Base-by-base conservation (phyloP, 2,329 filamentous ascomycete species). In the Fusarium tanahbumbuense region DNA sequence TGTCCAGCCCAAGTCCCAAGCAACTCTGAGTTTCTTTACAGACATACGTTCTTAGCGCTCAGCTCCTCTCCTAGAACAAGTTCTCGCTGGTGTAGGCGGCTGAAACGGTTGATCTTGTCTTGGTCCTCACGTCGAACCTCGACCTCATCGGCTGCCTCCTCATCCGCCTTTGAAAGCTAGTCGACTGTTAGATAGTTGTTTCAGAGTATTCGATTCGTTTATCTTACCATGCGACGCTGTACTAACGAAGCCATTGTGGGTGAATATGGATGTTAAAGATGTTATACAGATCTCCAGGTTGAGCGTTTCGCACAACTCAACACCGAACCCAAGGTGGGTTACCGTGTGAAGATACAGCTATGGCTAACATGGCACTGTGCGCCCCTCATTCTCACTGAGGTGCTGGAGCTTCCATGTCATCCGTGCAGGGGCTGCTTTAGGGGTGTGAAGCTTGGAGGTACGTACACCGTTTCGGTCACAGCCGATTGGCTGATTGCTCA, bases 21-120 rank as follows among this genome's bases (percentile, higher is more conserved):
- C 8, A 32, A 23, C 7, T 16, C 15, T 7, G 25, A 4, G 22
- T 5, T 10, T 2, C 10, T 6, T n/a, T 9, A 25, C 8, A n/a
- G n/a, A 81, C 89, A 66, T 79, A 94, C 95, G 79, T 89, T 89
- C 80, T 97, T 98, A 8, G 82, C 80, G 77, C 92, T 91, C 71
- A 98, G 82, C 74, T 96, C 90, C 49, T 97, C 94, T 78, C 97
- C 91, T 6, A 98, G 80, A 5, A 86, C 81, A 34, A 92, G 86
- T 79, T 97, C 92, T 54, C 93, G 91, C 79, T 97, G 93, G 80
- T 99, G 96, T 68, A 99, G 85, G 46, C 94, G 91, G 81, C 94
- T 98, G 86, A 99, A 99, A 71, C 90, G 91, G 83, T 99, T 99
- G 88, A 99, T 99, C 83, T 96, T 97, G 83, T 98, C 94, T 81